Percentiles rank a stretch among this genome's conserved stretches.
Conservation (phyloP, 1,284 basidiomycete species). For the Agaricales sp. region DNA sequence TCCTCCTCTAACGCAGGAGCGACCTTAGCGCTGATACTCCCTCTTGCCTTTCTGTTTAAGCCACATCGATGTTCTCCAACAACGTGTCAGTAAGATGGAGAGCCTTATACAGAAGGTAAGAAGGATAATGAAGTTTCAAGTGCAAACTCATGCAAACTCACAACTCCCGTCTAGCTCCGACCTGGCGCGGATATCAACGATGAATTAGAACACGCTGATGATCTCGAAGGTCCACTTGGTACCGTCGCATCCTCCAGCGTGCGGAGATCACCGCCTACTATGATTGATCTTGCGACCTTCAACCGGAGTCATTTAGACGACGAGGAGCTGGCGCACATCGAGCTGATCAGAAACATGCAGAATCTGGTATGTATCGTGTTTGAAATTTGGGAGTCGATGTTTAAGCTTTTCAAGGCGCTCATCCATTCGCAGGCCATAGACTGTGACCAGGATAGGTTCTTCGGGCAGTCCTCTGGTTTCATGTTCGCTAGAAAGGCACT, state of each 20-base stretch:
- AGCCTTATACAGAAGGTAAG: neutral
- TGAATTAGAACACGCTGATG: neutral
- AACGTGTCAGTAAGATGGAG: neutral
- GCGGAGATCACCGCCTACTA: neutral
- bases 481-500: constrained; percentile 42
- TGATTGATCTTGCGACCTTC: neutral
- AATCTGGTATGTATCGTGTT: neutral
- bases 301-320: neutral
- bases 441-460: constrained; percentile 34
- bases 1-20: no score
- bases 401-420: no score
- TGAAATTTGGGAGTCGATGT: constrained; percentile 13
- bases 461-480: constrained; percentile 49
- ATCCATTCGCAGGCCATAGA: constrained; percentile 25
- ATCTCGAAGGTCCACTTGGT: neutral
- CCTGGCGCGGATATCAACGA: neutral
- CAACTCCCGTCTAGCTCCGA: neutral
- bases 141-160: no score
- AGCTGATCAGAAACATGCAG: neutral
- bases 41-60: no score
- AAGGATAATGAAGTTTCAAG: no score
- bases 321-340: neutral
- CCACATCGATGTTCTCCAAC: neutral
- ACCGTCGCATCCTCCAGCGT: neutral
- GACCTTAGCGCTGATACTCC: no score